These are phyloP conservation scores for Bipolaris zeicola DNA, from an alignment of 2,329 filamentous ascomycete species.

Conservation along the genomic window DNA sequence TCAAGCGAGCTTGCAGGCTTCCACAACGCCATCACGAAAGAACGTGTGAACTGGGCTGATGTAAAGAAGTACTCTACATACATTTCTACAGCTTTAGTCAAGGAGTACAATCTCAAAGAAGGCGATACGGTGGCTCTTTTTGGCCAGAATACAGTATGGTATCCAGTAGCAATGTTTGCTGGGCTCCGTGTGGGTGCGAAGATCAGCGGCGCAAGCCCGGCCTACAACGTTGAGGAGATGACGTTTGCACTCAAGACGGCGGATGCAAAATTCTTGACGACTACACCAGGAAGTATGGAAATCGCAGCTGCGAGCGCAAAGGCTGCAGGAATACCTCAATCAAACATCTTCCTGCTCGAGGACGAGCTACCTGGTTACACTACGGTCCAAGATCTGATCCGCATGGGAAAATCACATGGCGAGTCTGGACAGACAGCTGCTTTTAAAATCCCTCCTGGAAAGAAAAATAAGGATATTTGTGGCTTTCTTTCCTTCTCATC, in stretches of 20 bases:
- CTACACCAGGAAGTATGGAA: constrained; percentile 59
- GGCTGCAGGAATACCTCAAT: constrained; percentile 59
- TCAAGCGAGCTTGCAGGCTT: constrained; percentile 56
- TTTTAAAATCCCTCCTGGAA: constrained; percentile 58
- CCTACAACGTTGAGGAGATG: constrained; percentile 72
- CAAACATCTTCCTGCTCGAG: constrained; percentile 63
- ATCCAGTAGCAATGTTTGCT: constrained; percentile 66
- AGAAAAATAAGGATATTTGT: constrained; percentile 63
- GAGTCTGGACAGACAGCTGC: constrained; percentile 52
- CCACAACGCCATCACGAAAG: constrained; percentile 64
- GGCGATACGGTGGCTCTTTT: constrained; percentile 66
- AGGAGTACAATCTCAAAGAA: constrained; percentile 59
- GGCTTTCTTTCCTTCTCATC: constrained; percentile 52
- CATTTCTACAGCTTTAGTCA: constrained; percentile 65
- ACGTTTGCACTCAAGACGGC: constrained; percentile 66
- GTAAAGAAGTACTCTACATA: constrained; percentile 63
- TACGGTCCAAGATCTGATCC: constrained; percentile 55
- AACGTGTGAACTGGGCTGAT: constrained; percentile 63
- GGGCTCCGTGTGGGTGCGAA: constrained; percentile 61
- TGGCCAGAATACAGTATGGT: constrained; percentile 69
- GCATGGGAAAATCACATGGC: constrained; percentile 51
- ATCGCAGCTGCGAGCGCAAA: constrained; percentile 61
- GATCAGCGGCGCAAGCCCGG: constrained; percentile 67
- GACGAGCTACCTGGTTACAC: constrained; percentile 58
- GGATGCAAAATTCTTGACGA: constrained; percentile 64